phyloP scores from a whole-genome alignment of 768 basidiomycete species.

The Tricholoma terreum region DNA sequence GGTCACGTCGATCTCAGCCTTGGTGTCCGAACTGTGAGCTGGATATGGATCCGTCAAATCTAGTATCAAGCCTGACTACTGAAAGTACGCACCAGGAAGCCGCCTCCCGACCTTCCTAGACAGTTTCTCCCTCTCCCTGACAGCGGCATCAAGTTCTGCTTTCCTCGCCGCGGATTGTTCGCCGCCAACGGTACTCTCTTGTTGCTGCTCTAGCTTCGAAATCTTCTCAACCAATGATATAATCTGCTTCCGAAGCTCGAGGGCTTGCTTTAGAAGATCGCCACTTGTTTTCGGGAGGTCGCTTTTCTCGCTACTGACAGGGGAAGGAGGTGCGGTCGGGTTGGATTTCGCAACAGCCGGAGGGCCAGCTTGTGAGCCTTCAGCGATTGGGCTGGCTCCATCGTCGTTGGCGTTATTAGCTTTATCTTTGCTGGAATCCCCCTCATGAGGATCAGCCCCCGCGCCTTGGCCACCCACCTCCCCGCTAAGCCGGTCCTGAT shows the following conservation, averaged over 20 bases:
- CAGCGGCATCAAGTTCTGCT: background rate
- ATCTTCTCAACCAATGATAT: background rate
- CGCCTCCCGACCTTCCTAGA: background rate
- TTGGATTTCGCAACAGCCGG: background rate
- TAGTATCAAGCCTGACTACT: background rate
- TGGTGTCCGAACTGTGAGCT: background rate
- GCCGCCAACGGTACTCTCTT: background rate
- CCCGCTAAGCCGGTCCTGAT: background rate
- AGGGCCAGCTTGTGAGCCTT: background rate
- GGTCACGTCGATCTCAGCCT: background rate
- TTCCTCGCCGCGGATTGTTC: background rate
- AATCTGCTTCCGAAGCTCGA: conserved; percentile 10
- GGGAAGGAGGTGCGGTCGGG: background rate
- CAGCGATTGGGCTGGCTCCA: background rate
- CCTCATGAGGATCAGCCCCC: background rate
- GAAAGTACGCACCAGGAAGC: background rate
- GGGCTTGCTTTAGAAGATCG: conserved; percentile 5
- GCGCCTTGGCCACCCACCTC: background rate
- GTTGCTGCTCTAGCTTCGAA: background rate
- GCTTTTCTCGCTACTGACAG: conserved; percentile 1
- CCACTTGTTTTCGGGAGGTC: conserved; percentile 3
- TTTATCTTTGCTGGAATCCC: background rate
- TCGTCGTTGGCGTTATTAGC: background rate
- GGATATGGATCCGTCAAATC: background rate
- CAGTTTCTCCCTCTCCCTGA: background rate